A percentile compares a stretch with the other conserved stretches of the same genome.
phyloP scores from a whole-genome alignment of 1,139 yeast species.

The Saccharomyces hybrid region DNA sequence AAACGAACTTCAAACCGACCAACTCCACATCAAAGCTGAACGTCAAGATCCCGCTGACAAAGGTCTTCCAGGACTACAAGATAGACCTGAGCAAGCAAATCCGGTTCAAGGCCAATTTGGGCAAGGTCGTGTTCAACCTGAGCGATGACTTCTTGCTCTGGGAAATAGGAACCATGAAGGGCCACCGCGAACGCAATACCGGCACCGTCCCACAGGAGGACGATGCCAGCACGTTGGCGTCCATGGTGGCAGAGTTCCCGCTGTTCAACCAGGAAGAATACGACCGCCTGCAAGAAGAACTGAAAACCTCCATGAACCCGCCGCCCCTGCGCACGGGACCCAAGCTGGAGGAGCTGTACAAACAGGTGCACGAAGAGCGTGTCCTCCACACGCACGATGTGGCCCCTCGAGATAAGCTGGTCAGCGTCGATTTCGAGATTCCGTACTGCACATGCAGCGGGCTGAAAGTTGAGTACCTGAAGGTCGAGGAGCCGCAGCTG shows the following conservation, averaged over 20 bases:
- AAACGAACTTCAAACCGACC: slow-evolving; percentile 59
- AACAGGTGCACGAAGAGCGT: slow-evolving; percentile 36
- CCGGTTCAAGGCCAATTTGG: slow-evolving; percentile 58
- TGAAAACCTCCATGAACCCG: slow-evolving; percentile 37
- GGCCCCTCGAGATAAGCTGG: slow-evolving; percentile 32
- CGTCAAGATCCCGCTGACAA: slow-evolving; percentile 50
- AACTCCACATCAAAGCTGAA: slow-evolving; percentile 53
- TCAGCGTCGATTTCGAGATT: slow-evolving; percentile 55
- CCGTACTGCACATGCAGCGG: slow-evolving; percentile 68
- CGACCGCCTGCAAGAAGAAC: slow-evolving; percentile 44
- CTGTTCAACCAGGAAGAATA: slow-evolving; percentile 47
- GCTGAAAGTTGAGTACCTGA: slow-evolving; percentile 61
- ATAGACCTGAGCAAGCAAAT: slow-evolving; percentile 45
- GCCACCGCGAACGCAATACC: slow-evolving; percentile 37
- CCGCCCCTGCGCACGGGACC: slow-evolving; percentile 35
- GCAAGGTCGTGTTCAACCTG: slow-evolving; percentile 58
- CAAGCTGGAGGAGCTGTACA: slow-evolving; percentile 32
- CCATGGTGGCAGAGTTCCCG: slow-evolving; percentile 58
- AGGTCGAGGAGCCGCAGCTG: slow-evolving; percentile 60
- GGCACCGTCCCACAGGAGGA: neutral
- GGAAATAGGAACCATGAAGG: slow-evolving; percentile 47
- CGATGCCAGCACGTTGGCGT: slow-evolving; percentile 23
- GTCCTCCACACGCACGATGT: slow-evolving; percentile 26
- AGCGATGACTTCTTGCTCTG: slow-evolving; percentile 56
- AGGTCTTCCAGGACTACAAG: slow-evolving; percentile 34